Conservation (phyloP, 2,329 filamentous ascomycete species). For the Scorias spongiosa region DNA sequence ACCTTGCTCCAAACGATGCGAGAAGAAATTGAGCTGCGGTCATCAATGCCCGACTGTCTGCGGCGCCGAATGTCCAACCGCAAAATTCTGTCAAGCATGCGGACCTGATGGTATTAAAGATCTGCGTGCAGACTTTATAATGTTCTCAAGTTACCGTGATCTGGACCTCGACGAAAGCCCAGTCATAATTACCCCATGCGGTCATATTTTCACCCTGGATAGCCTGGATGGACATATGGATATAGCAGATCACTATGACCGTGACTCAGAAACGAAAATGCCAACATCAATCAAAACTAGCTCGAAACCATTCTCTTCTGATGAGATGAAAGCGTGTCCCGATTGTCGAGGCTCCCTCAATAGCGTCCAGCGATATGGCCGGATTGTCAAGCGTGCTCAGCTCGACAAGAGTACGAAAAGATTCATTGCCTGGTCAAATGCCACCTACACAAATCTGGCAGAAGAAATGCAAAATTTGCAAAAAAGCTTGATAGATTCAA, state of each 20-base stretch:
- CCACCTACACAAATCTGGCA: background rate
- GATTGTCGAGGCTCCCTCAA: conserved; percentile 44
- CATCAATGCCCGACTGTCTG: conserved; percentile 52
- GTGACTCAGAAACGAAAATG: conserved; percentile 19
- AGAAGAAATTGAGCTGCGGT: conserved; percentile 37
- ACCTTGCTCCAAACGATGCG: conserved; percentile 48
- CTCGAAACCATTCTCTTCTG: conserved; percentile 35
- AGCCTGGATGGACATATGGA: conserved; percentile 48
- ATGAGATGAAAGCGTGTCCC: conserved; percentile 38
- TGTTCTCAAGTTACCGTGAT: conserved; percentile 39
- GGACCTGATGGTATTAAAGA: conserved; percentile 28
- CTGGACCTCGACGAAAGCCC: conserved; percentile 44
- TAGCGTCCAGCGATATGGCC: conserved; percentile 44
- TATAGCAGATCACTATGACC: conserved; percentile 35
- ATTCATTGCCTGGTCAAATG: conserved; percentile 39
- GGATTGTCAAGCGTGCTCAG: conserved; percentile 43
- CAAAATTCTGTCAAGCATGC: conserved; percentile 43
- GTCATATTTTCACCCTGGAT: conserved; percentile 45
- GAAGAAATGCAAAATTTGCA: background rate
- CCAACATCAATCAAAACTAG: conserved; percentile 17
- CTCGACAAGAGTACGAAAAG: conserved; percentile 46
- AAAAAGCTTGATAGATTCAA: background rate
- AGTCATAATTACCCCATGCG: conserved; percentile 46
- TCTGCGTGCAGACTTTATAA: conserved; percentile 41
- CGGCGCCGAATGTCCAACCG: conserved; percentile 44